phyloP scores from a whole-genome alignment of 768 basidiomycete species.

The Suillus ampliporus region DNA sequence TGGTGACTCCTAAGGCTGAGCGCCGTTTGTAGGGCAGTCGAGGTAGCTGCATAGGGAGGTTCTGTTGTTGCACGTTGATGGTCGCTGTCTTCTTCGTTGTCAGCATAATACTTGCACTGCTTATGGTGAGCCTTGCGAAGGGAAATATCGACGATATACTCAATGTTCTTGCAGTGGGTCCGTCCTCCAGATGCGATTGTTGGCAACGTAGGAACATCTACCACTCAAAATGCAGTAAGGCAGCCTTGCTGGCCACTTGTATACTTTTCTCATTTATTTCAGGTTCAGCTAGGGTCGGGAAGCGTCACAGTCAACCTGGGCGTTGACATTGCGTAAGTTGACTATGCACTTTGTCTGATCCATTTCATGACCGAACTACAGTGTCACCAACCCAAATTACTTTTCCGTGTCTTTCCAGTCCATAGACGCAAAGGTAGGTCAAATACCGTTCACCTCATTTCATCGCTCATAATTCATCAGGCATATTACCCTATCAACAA shows the following conservation, averaged over 20 bases:
- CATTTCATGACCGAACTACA: conserved; percentile 35
- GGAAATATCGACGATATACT: conserved; percentile 13
- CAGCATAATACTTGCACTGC: conserved; percentile 68
- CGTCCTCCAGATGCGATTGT: conserved; percentile 73
- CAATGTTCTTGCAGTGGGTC: conserved; percentile 60
- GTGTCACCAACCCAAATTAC: conserved; percentile 83
- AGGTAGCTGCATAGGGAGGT: conserved; percentile 64
- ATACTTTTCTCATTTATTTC: neutral
- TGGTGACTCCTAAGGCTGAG: neutral
- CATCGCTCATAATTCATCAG: conserved; percentile 39
- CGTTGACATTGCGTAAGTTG: conserved; percentile 67
- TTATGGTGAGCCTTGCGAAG: conserved; percentile 55
- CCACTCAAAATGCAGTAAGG: conserved; percentile 52
- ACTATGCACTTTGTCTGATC: neutral
- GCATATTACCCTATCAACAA: conserved; percentile 79
- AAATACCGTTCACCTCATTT: conserved; percentile 9
- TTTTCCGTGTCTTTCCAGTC: conserved; percentile 70
- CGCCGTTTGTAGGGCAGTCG: conserved; percentile 56
- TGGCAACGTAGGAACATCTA: conserved; percentile 49
- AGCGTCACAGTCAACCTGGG: conserved; percentile 63
- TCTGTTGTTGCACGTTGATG: conserved; percentile 80
- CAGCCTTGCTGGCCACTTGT: neutral
- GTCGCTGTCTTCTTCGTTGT: conserved; percentile 65
- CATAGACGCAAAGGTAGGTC: conserved; percentile 62
- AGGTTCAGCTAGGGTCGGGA: conserved; percentile 46